phyloP scores from a whole-genome alignment of 805 yeast species.

The Scheffersomyces lignosus region DNA sequence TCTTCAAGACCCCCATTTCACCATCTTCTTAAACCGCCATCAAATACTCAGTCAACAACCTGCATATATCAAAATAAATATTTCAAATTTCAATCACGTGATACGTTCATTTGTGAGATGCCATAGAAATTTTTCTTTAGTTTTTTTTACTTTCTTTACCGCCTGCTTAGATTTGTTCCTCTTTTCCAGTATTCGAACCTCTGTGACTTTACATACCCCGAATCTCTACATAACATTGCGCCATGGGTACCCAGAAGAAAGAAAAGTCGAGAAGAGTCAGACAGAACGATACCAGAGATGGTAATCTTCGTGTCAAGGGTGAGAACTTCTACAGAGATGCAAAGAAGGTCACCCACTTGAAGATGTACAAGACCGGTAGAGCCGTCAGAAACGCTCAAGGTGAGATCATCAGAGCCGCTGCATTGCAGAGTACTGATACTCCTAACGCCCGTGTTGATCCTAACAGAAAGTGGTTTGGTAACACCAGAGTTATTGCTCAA shows the following conservation, averaged over 20 bases:
- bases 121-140: too few relatives aligned
- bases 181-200: too few relatives aligned
- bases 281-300: slow-evolving; percentile 80
- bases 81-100: too few relatives aligned
- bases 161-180: too few relatives aligned
- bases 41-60: too few relatives aligned
- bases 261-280: slow-evolving; percentile 86
- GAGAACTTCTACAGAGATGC: slow-evolving; percentile 96
- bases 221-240: too few relatives aligned
- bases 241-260: slow-evolving; percentile 91
- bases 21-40: too few relatives aligned
- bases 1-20: too few relatives aligned
- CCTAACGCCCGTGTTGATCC: slow-evolving; percentile 96
- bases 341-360: slow-evolving; percentile 82
- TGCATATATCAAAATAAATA: too few relatives aligned
- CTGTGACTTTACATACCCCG: too few relatives aligned
- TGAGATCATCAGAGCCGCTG: slow-evolving; percentile 84
- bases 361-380: slow-evolving; percentile 91
- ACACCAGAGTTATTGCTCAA: slow-evolving; percentile 95
- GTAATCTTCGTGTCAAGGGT: slow-evolving; percentile 91
- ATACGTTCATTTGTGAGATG: too few relatives aligned
- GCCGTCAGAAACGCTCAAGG: slow-evolving; percentile 87
- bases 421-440: slow-evolving; percentile 79
- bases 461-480: slow-evolving; percentile 96
- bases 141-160: too few relatives aligned